Evolutionary conservation across 2,329 filamentous ascomycete genomes (phyloP), one percentile per base, ranked within the genome.

Genomic region (Basipetospora chlamydospora): DNA sequence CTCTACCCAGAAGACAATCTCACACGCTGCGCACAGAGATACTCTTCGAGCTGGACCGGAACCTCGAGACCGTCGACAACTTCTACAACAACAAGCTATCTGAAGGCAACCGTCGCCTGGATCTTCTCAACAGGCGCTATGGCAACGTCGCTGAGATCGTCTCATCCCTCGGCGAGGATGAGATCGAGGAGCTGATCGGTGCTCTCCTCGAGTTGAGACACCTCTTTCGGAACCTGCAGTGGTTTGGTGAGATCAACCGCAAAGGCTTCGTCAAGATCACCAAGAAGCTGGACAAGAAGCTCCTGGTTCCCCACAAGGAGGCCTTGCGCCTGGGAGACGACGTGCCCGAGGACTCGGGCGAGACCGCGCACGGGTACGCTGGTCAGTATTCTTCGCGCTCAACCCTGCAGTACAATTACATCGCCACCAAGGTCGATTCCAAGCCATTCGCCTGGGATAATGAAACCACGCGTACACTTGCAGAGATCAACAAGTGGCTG

Each of bases 241-340:
- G 87, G 87, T 98, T 96, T 54, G 88, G 87, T 34, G 88, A 96
- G 59, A 88, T 96, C 50, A 98, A 98, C 56, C 75, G 87, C 36
- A 72, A 84, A 44, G 90, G 90, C 2, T 98, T 98, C 51, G 75
- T 92, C 55, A 98, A 98, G 63, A 98, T 98, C 56, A 94, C 90
- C 35, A 98, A 98, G 65, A 98, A 98, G 60, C 65, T 95, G 31
- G 90, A 98, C 60, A 98, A 98, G 63, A 95, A 93, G 61, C 73
- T 95, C 3, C 70, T 80, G 1, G 70, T n/a, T n/a, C n/a, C n/a
- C n/a, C n/a, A n/a, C n/a, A n/a, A n/a, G n/a, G n/a, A n/a, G n/a
- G n/a, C n/a, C n/a, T n/a, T n/a, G n/a, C n/a, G n/a, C n/a, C n/a
- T n/a, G n/a, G n/a, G n/a, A n/a, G n/a, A n/a, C n/a, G n/a, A n/a